A percentile compares a stretch with the other conserved stretches of the same genome.
Evolutionary conservation across 768 basidiomycete genomes (phyloP).

Genomic region (Boletus rubescentipes): DNA sequence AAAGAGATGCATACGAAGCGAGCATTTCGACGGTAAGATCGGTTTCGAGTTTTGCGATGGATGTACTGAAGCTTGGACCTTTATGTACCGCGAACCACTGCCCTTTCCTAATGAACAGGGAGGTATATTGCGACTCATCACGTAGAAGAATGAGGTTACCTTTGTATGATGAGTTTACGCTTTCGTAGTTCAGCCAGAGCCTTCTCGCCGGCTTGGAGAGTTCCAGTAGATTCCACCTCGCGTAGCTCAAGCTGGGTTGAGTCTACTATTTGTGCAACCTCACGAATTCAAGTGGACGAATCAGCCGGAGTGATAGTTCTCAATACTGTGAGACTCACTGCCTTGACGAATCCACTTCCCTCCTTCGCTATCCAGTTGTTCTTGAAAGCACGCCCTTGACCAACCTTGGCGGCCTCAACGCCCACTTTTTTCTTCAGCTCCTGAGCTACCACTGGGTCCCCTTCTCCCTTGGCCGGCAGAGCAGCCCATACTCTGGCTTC

Average conservation of each 20-base stretch:
- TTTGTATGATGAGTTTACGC: slow-evolving; percentile 83
- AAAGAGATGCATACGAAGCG: slow-evolving; percentile 59
- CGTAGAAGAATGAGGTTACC: slow-evolving; percentile 41
- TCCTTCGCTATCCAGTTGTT: slow-evolving; percentile 96
- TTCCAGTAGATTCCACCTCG: slow-evolving; percentile 72
- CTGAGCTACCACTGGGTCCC: slow-evolving; percentile 59
- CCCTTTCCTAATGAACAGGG: slow-evolving; percentile 63
- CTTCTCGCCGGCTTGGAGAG: slow-evolving; percentile 75
- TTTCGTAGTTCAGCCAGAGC: slow-evolving; percentile 84
- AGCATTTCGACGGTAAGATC: slow-evolving; percentile 97
- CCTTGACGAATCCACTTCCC: slow-evolving; percentile 80
- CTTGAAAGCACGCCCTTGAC: slow-evolving; percentile 95
- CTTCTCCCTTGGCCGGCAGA: slow-evolving; percentile 69
- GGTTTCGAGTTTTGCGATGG: slow-evolving; percentile 90
- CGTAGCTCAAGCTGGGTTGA: slow-evolving; percentile 70
- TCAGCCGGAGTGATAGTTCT: neutral
- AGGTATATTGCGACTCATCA: slow-evolving; percentile 3
- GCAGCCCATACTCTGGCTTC: slow-evolving; percentile 94
- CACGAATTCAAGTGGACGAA: slow-evolving; percentile 3
- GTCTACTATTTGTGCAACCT: slow-evolving; percentile 72
- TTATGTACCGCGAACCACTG: slow-evolving; percentile 92
- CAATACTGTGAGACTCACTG: slow-evolving; percentile 49
- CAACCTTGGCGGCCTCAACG: slow-evolving; percentile 87
- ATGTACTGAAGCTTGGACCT: slow-evolving; percentile 85
- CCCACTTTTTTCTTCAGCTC: slow-evolving; percentile 78